phyloP scores from a whole-genome alignment of 805 yeast genomes.

The Kregervanrija delftensis region DNA sequence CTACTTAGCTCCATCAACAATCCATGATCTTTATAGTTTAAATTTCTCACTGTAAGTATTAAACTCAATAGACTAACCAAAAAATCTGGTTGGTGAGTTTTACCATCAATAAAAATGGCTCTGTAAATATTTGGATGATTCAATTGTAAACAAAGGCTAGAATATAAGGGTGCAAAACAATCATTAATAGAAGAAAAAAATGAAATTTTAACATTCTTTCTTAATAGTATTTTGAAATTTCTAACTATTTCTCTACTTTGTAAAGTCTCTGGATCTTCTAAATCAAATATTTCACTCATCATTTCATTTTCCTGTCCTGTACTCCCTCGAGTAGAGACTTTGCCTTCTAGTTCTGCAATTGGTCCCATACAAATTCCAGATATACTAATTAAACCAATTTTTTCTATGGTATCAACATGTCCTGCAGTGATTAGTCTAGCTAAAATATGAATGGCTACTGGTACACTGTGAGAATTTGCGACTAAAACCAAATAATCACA shows the following conservation, averaged over 20 bases:
- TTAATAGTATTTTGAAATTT: constrained; percentile 58
- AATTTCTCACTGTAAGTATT: constrained; percentile 20
- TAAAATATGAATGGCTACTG: constrained; percentile 73
- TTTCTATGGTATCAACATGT: constrained; percentile 45
- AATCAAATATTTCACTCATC: constrained; percentile 77
- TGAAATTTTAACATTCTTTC: constrained; percentile 66
- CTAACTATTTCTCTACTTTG: constrained; percentile 67
- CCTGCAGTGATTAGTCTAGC: constrained; percentile 37
- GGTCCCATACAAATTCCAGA: constrained; percentile 94
- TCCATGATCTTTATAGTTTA: constrained; percentile 25
- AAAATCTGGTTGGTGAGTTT: constrained; percentile 31
- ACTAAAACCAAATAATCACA: constrained; percentile 83
- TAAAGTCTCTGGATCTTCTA: constrained; percentile 65
- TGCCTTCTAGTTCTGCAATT: constrained; percentile 78
- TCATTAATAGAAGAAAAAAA: constrained; percentile 86
- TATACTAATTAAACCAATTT: constrained; percentile 79
- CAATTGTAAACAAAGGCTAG: constrained; percentile 71
- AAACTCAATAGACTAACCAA: constrained; percentile 28
- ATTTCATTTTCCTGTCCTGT: constrained; percentile 83
- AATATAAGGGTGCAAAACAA: constrained; percentile 87
- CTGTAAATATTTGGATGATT: constrained; percentile 84
- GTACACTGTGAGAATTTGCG: constrained; percentile 90
- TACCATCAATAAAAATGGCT: constrained; percentile 67
- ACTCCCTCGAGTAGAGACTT: constrained; percentile 57
- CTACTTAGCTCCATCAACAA: constrained; percentile 56